A percentile compares a stretch with the other conserved stretches of the same genome.
Conservation (phyloP, 345 rosid species). For the Acer campestre region DNA sequence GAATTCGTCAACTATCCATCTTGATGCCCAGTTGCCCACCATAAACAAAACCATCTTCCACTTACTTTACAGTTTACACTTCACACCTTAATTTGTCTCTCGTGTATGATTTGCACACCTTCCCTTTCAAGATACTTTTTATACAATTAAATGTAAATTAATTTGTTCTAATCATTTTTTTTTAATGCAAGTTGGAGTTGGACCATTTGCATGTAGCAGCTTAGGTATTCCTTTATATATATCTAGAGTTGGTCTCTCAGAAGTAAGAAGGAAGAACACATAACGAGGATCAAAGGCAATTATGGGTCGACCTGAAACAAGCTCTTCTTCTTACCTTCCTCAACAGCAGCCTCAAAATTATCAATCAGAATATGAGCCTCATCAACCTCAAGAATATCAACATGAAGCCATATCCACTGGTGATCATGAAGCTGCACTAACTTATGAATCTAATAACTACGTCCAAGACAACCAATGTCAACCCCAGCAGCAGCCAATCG, state of each 20-base stretch:
- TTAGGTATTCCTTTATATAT: not conserved
- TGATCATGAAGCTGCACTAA: not conserved
- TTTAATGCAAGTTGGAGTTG: not conserved
- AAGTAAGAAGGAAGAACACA: not conserved
- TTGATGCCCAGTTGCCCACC: not conserved
- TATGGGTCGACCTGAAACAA: slow-evolving; percentile 27
- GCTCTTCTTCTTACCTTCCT: slow-evolving; percentile 3
- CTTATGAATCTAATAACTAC: slow-evolving; percentile 7
- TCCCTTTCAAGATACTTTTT: not conserved
- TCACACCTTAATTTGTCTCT: no score
- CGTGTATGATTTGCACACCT: no score
- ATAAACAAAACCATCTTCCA: not conserved
- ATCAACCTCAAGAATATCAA: slow-evolving; percentile 22
- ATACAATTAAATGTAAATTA: not conserved
- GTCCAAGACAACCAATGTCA: not conserved
- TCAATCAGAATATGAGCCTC: not conserved
- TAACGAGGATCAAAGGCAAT: no score
- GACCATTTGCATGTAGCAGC: not conserved
- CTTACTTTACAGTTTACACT: not conserved
- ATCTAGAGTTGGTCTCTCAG: not conserved
- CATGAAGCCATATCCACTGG: not conserved
- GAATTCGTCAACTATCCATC: not conserved
- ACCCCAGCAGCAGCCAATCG: not conserved
- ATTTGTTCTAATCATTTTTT: not conserved
- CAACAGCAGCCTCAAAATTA: not conserved